Evolutionary conservation across 352 stramenopile species (phyloP), one percentile per base, ranked within the genome.

Genomic region (Phytophthora tentaculata): DNA sequence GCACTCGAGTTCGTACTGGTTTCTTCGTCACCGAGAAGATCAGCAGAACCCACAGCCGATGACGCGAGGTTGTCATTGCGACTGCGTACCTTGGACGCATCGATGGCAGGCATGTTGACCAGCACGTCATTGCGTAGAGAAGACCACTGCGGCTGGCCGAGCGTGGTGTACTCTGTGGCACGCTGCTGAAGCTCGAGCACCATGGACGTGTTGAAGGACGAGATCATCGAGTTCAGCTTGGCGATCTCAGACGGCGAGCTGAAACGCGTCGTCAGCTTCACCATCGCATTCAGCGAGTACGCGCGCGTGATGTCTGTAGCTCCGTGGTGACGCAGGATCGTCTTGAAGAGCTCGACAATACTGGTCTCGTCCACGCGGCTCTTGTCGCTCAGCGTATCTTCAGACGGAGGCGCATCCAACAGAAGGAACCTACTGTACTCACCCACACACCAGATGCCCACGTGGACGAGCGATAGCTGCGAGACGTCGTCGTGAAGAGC

Each of bases 381-480:
- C 70, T 93, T 94, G 49, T 87, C 83, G 22, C 56, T 74, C 19
- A 95, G 71, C 17, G 84, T 83, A 13, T 94, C 86, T 37, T 91
- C 84, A 1, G 79, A 79, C 9, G 73, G 41, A 10, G 85, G 84
- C 14, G 83, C 77, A 37, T 91, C 80, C 17, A 79, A 71, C 14
- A 98, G 65, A 14, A 99, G 58, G 44, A 98, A 76, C 62, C 97
- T 86, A 35, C 96, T 97, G 75, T 98, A 99, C 79, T 99, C 97
- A 14, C 97, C 97, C 53, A 99, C 91, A 71, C 96, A 99, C 98
- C 98, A 99, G 52, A 99, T 94, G 10, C 93, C 97, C 20, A 99
- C 96, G 63, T 98, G 93, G n/a, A 99, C 89, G 44, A 99, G 89
- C 56, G 96, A 97, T 8, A 96, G 73, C 71, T 99, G 97, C 17